Evolutionary conservation across 2,329 filamentous ascomycete genomes (phyloP).

Genomic region (Sarocladiaceae sp.): DNA sequence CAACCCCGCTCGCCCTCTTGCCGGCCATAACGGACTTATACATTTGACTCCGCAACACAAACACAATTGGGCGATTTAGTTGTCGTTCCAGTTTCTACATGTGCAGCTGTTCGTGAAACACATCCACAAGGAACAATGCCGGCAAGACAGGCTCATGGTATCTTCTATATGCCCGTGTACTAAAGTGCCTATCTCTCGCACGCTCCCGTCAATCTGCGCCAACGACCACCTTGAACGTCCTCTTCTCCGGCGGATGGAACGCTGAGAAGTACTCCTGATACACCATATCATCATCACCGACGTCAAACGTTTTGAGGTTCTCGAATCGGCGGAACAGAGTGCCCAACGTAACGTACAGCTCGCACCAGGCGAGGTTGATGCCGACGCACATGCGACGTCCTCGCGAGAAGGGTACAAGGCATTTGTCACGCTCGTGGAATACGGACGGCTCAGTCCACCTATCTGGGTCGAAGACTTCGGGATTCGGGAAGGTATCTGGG

Average conservation of each 20-base stretch:
- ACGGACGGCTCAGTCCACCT: conserved; percentile 2
- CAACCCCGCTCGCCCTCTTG: no score
- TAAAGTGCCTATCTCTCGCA: no score
- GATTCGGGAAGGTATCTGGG: neutral
- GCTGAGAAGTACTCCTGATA: conserved; percentile 6
- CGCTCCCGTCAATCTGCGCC: conserved; percentile 1
- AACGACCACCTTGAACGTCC: conserved; percentile 4
- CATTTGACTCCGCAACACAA: no score
- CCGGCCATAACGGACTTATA: no score
- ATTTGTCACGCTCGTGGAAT: conserved; percentile 5
- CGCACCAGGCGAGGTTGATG: conserved; percentile 5
- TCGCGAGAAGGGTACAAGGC: conserved; percentile 4
- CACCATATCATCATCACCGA: conserved; percentile 6
- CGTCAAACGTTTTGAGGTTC: neutral
- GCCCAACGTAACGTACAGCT: conserved; percentile 5
- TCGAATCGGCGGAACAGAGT: conserved; percentile 1
- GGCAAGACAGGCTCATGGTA: no score
- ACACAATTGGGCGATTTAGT: no score
- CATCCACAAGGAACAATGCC: no score
- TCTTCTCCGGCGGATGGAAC: conserved; percentile 3
- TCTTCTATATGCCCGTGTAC: no score
- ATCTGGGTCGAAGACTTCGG: conserved; percentile 2
- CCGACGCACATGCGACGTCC: conserved; percentile 3
- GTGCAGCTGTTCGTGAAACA: no score
- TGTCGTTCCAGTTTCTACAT: no score